phyloP scores from a whole-genome alignment of 345 rosid species.

The Sonneratia alba region DNA sequence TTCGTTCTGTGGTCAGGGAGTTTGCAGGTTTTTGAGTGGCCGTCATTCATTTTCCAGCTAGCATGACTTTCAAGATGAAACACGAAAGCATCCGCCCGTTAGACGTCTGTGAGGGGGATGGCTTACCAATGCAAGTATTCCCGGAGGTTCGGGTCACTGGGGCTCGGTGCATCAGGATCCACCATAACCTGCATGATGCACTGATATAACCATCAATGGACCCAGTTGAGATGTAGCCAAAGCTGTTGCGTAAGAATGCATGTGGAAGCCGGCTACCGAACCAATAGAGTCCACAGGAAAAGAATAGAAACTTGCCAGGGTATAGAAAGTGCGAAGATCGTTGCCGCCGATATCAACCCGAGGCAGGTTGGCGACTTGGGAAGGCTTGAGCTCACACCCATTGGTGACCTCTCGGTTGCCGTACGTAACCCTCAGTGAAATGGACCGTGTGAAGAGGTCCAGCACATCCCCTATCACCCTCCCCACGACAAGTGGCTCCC shows the following conservation, averaged over 20 bases:
- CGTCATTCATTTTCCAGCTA: no score
- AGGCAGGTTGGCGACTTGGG: constrained; percentile 40
- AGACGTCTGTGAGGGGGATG: not conserved
- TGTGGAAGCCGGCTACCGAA: not conserved
- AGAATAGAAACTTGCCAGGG: constrained; percentile 29
- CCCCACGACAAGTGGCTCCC: constrained; percentile 49
- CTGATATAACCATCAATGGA: not conserved
- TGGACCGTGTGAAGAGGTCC: constrained; percentile 42
- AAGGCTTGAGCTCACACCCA: constrained; percentile 56
- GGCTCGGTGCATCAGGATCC: constrained; percentile 74
- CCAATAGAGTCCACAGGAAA: not conserved
- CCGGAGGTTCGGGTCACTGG: constrained; percentile 47
- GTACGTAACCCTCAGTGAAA: constrained; percentile 31
- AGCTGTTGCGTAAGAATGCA: not conserved
- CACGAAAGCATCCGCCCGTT: no score
- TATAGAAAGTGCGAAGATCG: constrained; percentile 58
- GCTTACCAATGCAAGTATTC: constrained; percentile 60
- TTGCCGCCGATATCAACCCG: constrained; percentile 54
- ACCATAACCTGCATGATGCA: constrained; percentile 42
- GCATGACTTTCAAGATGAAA: not conserved
- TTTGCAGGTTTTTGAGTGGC: no score
- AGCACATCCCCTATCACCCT: constrained; percentile 61
- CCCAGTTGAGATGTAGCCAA: not conserved
- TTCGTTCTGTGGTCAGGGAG: no score
- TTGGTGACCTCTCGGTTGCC: constrained; percentile 29